A percentile compares a stretch with the other conserved stretches of the same genome.
Evolutionary conservation across 1,284 basidiomycete species (phyloP).

Genomic region (Apiotrichum gracile): DNA sequence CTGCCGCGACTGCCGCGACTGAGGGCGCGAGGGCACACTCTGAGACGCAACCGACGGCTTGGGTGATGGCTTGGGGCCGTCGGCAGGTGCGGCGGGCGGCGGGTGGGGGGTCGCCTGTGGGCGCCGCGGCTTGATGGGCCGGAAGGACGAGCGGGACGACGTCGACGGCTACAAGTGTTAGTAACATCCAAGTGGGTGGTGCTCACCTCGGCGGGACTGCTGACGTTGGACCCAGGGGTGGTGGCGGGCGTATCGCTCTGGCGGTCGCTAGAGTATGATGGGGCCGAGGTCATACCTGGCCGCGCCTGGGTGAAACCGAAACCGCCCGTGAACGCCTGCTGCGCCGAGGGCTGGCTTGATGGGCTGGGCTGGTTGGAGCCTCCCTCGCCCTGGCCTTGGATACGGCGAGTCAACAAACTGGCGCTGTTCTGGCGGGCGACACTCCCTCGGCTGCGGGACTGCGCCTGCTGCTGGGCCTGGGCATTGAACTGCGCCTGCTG

Average conservation of each 20-base stretch:
- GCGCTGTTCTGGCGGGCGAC: not conserved
- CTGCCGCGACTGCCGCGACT: slow-evolving; percentile 13
- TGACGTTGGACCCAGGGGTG: slow-evolving; percentile 29
- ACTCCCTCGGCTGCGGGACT: not conserved
- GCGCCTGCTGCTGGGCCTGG: slow-evolving; percentile 3
- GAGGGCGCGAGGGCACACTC: not conserved
- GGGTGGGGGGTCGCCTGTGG: slow-evolving; percentile 20
- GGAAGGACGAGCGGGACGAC: slow-evolving; percentile 8
- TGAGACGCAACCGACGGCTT: not conserved
- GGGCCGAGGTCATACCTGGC: not conserved
- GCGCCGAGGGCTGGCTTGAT: not conserved
- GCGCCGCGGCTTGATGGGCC: slow-evolving; percentile 22
- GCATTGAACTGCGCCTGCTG: not conserved
- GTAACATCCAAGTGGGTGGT: not conserved
- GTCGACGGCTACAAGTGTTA: not conserved
- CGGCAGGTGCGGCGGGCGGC: slow-evolving; percentile 11
- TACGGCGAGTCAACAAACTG: slow-evolving; percentile 31
- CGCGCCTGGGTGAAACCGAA: not conserved
- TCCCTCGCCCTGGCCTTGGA: slow-evolving; percentile 21
- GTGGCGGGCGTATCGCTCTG: slow-evolving; percentile 27
- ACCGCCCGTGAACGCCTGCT: not conserved
- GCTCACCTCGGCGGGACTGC: slow-evolving; percentile 33
- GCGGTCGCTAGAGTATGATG: not conserved
- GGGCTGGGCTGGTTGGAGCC: slow-evolving; percentile 2
- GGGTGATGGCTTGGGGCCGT: slow-evolving; percentile 5